Percentiles rank a stretch among this genome's conserved stretches.
These are phyloP conservation scores for Yueomyces sp. DNA, from an alignment of 805 yeast genomes.

Conservation along the genomic window DNA sequence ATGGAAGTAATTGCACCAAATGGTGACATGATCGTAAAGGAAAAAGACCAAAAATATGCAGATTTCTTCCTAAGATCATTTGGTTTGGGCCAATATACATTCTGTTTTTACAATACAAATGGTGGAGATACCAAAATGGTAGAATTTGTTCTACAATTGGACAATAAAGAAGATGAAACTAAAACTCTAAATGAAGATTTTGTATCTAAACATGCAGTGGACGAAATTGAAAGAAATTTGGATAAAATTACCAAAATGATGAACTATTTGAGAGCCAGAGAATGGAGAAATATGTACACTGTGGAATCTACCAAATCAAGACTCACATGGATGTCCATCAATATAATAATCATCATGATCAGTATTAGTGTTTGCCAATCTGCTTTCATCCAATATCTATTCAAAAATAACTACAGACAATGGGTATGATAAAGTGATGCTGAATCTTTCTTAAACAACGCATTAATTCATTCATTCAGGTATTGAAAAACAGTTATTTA, in stretches of 20 bases:
- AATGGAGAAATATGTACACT: conserved; percentile 91
- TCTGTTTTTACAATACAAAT: conserved; percentile 53
- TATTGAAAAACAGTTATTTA: no score
- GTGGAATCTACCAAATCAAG: conserved; percentile 70
- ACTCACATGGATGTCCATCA: conserved; percentile 60
- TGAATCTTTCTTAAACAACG: not conserved
- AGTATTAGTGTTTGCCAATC: conserved; percentile 70
- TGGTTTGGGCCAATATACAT: conserved; percentile 47
- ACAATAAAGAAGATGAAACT: conserved; percentile 21
- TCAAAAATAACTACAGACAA: conserved; percentile 27
- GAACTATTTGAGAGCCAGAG: conserved; percentile 88
- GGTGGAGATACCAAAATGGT: conserved; percentile 52
- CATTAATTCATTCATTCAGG: no score
- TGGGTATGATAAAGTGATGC: not conserved
- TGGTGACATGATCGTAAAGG: conserved; percentile 34
- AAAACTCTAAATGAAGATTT: conserved; percentile 31
- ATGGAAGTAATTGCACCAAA: conserved; percentile 45
- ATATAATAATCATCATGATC: conserved; percentile 60
- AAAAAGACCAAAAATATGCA: conserved; percentile 48
- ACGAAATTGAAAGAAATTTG: conserved; percentile 45
- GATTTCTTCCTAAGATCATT: conserved; percentile 47
- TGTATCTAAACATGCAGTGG: conserved; percentile 39
- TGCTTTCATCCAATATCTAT: conserved; percentile 69
- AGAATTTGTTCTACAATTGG: conserved; percentile 38
- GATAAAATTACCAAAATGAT: conserved; percentile 47